These are phyloP conservation scores for Paracorniculantispora psalliotae DNA, from an alignment of 2,329 filamentous ascomycete genomes.

Conservation along the genomic window DNA sequence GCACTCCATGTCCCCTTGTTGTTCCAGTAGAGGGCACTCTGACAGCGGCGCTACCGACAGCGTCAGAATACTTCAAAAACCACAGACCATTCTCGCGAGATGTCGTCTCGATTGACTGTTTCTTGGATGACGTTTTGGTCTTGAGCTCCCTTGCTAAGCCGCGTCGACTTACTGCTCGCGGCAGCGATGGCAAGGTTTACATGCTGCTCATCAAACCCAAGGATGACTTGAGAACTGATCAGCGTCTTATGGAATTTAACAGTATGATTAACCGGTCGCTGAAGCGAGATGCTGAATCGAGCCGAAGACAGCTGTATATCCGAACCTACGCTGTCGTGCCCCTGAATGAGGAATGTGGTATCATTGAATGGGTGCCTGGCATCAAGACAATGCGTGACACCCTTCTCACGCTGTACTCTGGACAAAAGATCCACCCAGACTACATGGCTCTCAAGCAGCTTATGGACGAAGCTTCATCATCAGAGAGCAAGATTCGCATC, in stretches of 20 bases:
- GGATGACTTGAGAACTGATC: constrained; percentile 94
- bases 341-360: constrained; percentile 92
- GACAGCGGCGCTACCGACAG: constrained; percentile 72
- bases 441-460: constrained; percentile 60
- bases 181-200: constrained; percentile 84
- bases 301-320: constrained; percentile 86
- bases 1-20: constrained; percentile 76
- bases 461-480: constrained; percentile 58
- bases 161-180: constrained; percentile 79
- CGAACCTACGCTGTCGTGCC: constrained; percentile 96
- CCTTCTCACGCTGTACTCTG: constrained; percentile 70
- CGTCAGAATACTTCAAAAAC: constrained; percentile 64
- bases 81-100: constrained; percentile 87
- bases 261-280: constrained; percentile 94
- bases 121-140: constrained; percentile 84
- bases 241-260: constrained; percentile 99
- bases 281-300: constrained; percentile 86
- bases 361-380: constrained; percentile 98
- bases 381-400: constrained; percentile 93
- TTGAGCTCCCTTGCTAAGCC: constrained; percentile 89
- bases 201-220: constrained; percentile 95
- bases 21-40: constrained; percentile 84
- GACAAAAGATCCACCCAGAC: constrained; percentile 65
- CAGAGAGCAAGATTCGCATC: constrained; percentile 57
- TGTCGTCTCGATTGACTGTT: constrained; percentile 73